Evolutionary conservation across 331 rosid species (phyloP), one percentile per base, ranked within the genome.

Genomic region (Saraca asoca): DNA sequence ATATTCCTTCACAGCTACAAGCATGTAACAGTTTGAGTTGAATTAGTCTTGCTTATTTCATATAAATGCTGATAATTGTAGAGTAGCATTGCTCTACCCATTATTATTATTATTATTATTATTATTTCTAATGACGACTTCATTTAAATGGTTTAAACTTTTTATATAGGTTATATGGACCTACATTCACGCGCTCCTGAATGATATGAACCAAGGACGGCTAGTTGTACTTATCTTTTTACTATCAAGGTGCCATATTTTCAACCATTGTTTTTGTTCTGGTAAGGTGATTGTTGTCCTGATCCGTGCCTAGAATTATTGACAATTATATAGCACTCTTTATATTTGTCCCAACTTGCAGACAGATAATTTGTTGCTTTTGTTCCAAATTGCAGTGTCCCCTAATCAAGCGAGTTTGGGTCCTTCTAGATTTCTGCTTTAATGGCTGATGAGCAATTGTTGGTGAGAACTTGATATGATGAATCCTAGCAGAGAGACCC

Each of bases 371-470:
- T 58, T 41, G 62, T 45, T 62, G 48, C 41, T 55, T 31, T 19
- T 41, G 38, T 54, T 11, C 41, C n/a, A 53, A 34, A 20, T 69
- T 64, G 66, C 54, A 18, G 38, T 13, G 58, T 34, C 7, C 41
- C 41, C 11, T 39, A 38, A 69, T 57, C 54, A 67, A 42, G 64
- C 50, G 11, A 58, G 66, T 6, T 5, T 38, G 5, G 71, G 67
- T 57, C 71, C 75, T 66, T 74, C 69, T 54, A 58, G 81, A 74
- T 44, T 70, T 54, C 67, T 66, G 80, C 54, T 62, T 57, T 73
- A 37, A 17, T 33, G 34, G 13, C 10, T 19, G 34, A 29, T n/a
- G 5, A 16, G 66, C 12, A 9, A 5, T 68, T 52, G 24, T 45
- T 41, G 50, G 43, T 61, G 16, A 62, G 13, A 10, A 37, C 38